Base-by-base conservation (phyloP, 1,284 basidiomycete genomes). In the Meripilus lineatus region DNA sequence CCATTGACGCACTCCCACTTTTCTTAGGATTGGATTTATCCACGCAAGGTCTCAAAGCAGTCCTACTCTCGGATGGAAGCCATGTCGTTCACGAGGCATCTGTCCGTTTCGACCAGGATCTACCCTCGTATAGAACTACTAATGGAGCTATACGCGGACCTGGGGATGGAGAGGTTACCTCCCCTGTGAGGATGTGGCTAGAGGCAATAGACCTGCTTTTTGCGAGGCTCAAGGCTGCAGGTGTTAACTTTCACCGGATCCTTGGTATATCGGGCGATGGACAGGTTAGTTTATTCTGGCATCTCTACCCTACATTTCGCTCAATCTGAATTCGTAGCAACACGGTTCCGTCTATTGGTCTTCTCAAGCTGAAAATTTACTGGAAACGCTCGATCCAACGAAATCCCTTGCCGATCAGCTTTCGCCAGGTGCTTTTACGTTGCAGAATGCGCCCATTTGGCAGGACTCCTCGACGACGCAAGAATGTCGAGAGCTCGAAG, bases 281-380 rank as follows among this genome's bases (percentile, higher is more conserved):
- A 4, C 88, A 88, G 71, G 84, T 84, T 50, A 35, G 65, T 17
- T 14, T 18, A 22, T 26, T 35, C 2, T 20, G 7, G 21, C 38
- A 21, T 30, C 8, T 24, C n/a, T 15, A 39, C 30, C n/a, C 13
- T 26, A 11, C 43, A 22, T 18, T 38, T 21, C 10, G 30, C 17
- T 21, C 32, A 42, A 38, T 41, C 34, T 45, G 22, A 45, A 20
- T 34, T 36, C 40, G 3, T 48, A 93, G 84, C 92, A 95, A 85
- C 92, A 95, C 60, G 90, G 91, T 8, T 90, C 88, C 1, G 89
- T 93, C 7, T 93, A 88, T 61, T 93, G 89, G 85, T 86, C 87
- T 0, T 55, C 65, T 8, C 64, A 70, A 3, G 84, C 84, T 0
- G 70, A 75, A 36, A 43, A 50, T 0, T 58, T 79, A 5, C 73